These are phyloP conservation scores for Macrophomina phaseolina DNA, from an alignment of 2,329 filamentous ascomycete species.

Conservation along the genomic window DNA sequence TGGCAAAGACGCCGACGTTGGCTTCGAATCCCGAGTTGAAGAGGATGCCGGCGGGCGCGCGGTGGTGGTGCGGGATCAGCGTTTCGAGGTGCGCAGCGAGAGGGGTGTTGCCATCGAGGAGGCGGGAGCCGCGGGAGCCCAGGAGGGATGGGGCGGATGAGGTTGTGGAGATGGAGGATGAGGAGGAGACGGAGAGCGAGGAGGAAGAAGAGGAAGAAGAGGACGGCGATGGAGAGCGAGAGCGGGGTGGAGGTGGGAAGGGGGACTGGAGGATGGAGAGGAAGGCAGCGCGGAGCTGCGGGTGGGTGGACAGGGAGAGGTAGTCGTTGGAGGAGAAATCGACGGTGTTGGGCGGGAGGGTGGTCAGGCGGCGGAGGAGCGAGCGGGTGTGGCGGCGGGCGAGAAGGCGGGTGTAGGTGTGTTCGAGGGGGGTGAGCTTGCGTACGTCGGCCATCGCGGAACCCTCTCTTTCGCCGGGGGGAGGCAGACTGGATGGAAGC, in stretches of 20 bases:
- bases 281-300: constrained; percentile 54
- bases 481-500: background rate
- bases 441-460: background rate
- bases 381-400: constrained; percentile 46
- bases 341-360: constrained; percentile 39
- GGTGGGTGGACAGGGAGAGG: constrained; percentile 61
- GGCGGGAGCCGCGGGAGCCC: constrained; percentile 64
- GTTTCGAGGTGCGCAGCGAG: constrained; percentile 66
- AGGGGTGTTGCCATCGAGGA: constrained; percentile 68
- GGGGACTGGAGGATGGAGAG: constrained; percentile 51
- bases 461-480: background rate
- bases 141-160: constrained; percentile 43
- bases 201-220: constrained; percentile 22
- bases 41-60: constrained; percentile 62
- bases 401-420: constrained; percentile 40
- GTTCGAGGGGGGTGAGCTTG: constrained; percentile 33
- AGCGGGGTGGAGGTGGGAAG: no score
- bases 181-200: constrained; percentile 29
- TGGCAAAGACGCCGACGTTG: constrained; percentile 55
- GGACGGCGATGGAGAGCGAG: background rate
- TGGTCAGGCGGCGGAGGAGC: constrained; percentile 41
- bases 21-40: constrained; percentile 64
- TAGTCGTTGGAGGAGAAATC: constrained; percentile 74
- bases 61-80: constrained; percentile 65
- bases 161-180: constrained; percentile 27